Conservation (phyloP, 1,139 yeast genomes). For the Pichia sp. region DNA sequence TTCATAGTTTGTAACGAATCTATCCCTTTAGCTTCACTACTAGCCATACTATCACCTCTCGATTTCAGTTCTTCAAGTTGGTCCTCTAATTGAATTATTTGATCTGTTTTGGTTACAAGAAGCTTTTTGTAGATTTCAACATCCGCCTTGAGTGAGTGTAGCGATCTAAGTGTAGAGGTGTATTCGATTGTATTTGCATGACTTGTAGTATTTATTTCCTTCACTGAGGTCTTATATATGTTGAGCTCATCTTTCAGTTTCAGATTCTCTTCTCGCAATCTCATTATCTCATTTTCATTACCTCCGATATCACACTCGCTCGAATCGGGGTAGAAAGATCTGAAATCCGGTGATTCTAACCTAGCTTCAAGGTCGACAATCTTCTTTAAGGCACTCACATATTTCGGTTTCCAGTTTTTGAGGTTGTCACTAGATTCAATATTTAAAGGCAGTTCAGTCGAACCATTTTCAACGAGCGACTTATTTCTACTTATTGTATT, state of each 20-base stretch:
- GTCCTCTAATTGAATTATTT: constrained; percentile 12
- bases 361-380: constrained; percentile 14
- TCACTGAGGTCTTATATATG: not conserved
- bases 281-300: not conserved
- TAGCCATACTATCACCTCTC: not conserved
- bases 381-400: constrained; percentile 14
- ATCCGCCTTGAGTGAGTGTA: constrained; percentile 9
- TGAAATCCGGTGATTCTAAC: constrained; percentile 3
- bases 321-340: not conserved
- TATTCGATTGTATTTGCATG: not conserved
- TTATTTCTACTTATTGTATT: constrained; percentile 8
- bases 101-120: constrained; percentile 15
- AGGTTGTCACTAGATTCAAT: not conserved
- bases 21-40: not conserved
- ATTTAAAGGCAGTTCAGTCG: constrained; percentile 30
- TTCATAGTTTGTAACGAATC: constrained; percentile 3
- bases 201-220: not conserved
- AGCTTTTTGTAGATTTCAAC: constrained; percentile 12
- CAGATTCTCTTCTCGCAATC: not conserved
- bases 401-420: constrained; percentile 12
- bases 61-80: not conserved
- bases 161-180: not conserved
- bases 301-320: not conserved
- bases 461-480: constrained; percentile 38
- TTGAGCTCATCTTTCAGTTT: constrained; percentile 3